These are phyloP conservation scores for Ascoidea rubescens DNA, from an alignment of 805 yeast species.

Conservation along the genomic window DNA sequence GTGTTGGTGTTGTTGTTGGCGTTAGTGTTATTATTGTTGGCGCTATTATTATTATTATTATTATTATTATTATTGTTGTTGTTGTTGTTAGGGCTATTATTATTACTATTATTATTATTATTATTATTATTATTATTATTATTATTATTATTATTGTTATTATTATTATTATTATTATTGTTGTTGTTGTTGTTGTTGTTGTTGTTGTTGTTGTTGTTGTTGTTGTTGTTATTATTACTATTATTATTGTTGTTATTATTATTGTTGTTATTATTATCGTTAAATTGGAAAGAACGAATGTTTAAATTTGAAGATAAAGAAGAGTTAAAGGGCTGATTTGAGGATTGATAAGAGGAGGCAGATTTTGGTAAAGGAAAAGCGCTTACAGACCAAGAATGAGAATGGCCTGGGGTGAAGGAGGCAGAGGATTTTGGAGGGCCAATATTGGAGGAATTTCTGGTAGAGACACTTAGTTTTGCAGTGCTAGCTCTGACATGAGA, in stretches of 20 bases:
- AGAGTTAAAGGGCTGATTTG: conserved; percentile 8
- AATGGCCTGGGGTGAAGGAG: conserved; percentile 5
- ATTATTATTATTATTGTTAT: conserved; percentile 17
- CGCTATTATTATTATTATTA: conserved; percentile 11
- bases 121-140: conserved; percentile 17
- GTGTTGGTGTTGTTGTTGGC: conserved; percentile 11
- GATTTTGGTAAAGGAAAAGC: conserved; percentile 15
- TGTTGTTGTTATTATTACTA: conserved; percentile 14
- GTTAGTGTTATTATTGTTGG: conserved; percentile 11
- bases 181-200: conserved; percentile 13
- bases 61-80: conserved; percentile 16
- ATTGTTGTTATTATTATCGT: conserved; percentile 12
- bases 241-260: conserved; percentile 18
- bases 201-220: conserved; percentile 14
- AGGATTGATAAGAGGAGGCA: conserved; percentile 15
- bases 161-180: conserved; percentile 10
- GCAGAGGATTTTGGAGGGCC: background rate
- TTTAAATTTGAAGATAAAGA: conserved; percentile 12
- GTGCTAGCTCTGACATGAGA: too few relatives aligned
- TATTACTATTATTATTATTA: conserved; percentile 11
- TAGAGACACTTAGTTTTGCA: background rate
- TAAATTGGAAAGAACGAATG: conserved; percentile 2
- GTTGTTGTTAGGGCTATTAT: conserved; percentile 11
- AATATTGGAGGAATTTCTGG: background rate
- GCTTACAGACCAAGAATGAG: background rate